These are phyloP conservation scores for Flaveria linearis DNA, from an alignment of 129 eudicot genomes.

Conservation along the genomic window DNA sequence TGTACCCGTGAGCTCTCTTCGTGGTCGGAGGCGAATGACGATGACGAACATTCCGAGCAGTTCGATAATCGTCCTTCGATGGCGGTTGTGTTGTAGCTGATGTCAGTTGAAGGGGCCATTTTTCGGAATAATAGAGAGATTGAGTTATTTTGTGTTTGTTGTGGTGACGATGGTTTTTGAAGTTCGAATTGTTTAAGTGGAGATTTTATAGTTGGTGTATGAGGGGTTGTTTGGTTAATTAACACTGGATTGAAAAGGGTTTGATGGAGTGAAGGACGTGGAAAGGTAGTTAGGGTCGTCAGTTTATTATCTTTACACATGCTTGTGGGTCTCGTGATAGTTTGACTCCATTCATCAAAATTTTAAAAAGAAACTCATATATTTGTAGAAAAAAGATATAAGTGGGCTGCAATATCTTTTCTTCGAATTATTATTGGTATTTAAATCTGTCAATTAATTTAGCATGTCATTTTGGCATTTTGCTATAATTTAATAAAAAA, in stretches of 20 bases:
- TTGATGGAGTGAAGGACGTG: background rate
- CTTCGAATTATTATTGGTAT: background rate
- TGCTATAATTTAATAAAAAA: too few relatives aligned
- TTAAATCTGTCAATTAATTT: background rate
- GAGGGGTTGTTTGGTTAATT: slow-evolving; percentile 19
- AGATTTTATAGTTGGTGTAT: slow-evolving; percentile 15
- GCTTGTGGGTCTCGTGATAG: background rate
- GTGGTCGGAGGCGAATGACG: slow-evolving; percentile 40
- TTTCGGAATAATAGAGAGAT: background rate
- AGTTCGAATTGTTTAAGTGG: background rate
- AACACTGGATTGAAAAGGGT: background rate
- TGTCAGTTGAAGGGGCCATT: slow-evolving; percentile 2
- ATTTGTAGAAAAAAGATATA: too few relatives aligned
- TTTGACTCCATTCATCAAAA: background rate
- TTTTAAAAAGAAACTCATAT: too few relatives aligned
- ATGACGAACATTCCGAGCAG: slow-evolving; percentile 26
- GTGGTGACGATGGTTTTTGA: background rate
- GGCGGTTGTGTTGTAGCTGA: background rate
- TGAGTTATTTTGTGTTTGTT: background rate
- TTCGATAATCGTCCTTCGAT: slow-evolving; percentile 18
- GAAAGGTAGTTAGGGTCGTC: slow-evolving; percentile 15
- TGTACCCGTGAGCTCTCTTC: slow-evolving; percentile 50
- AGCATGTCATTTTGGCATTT: too few relatives aligned
- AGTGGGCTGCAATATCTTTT: background rate
- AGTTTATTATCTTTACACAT: slow-evolving; percentile 12